Percentiles rank a stretch among this genome's conserved stretches.
phyloP scores from a whole-genome alignment of 306 rosid genomes.

The Canavalia ensiformis region DNA sequence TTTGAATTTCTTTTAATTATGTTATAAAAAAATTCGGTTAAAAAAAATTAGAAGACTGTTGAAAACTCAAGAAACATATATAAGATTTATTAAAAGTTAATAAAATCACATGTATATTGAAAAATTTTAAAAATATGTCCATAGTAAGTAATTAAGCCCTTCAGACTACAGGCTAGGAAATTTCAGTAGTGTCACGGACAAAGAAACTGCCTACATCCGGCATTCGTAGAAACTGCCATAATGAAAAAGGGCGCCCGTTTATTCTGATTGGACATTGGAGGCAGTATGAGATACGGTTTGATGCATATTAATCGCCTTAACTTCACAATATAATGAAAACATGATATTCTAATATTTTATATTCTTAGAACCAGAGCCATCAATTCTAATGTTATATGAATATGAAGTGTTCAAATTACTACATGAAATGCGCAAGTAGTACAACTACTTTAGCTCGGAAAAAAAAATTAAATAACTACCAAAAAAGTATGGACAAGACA shows the following conservation, averaged over 20 bases:
- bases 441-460: too few relatives aligned
- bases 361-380: not conserved
- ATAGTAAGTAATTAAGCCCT: not conserved
- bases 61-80: too few relatives aligned
- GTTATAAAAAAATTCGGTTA: too few relatives aligned
- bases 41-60: too few relatives aligned
- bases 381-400: not conserved
- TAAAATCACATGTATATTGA: too few relatives aligned
- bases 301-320: not conserved
- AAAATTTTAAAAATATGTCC: not conserved
- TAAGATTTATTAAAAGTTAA: too few relatives aligned
- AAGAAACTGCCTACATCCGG: slow-evolving; percentile 24
- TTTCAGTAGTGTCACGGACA: slow-evolving; percentile 22
- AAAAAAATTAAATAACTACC: not conserved
- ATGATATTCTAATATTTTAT: not conserved
- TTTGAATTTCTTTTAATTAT: too few relatives aligned
- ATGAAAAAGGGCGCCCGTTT: not conserved
- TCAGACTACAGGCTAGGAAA: not conserved
- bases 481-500: slow-evolving; percentile 38
- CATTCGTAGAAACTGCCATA: slow-evolving; percentile 27
- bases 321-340: not conserved
- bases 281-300: not conserved
- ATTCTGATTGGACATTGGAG: not conserved
- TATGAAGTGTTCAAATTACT: not conserved
- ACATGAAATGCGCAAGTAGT: not conserved